A percentile compares a stretch with the other conserved stretches of the same genome.
These are phyloP conservation scores for Pachysandra terminalis DNA, from an alignment of 164 flowering plant species.

Conservation along the genomic window DNA sequence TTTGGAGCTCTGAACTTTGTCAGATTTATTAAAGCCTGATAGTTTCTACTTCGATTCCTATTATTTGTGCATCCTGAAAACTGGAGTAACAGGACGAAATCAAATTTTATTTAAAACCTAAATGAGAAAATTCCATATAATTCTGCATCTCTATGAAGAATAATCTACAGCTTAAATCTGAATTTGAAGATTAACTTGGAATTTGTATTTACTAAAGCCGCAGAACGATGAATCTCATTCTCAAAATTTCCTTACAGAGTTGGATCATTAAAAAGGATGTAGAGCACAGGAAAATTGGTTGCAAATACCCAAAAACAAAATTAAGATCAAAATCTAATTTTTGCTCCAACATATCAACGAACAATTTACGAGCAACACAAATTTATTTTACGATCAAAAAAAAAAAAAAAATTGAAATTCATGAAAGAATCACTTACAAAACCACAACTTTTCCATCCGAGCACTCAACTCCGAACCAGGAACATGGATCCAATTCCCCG, in stretches of 20 bases:
- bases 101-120: too few species aligned
- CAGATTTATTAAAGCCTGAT: too few species aligned
- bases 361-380: not conserved
- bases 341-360: not conserved
- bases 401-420: not conserved
- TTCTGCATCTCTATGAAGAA: too few species aligned
- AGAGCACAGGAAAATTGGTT: not conserved
- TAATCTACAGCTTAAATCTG: too few species aligned
- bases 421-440: conserved; percentile 37
- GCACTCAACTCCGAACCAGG: conserved; percentile 59
- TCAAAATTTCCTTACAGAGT: not conserved
- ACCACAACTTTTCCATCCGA: conserved; percentile 38
- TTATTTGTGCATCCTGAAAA: too few species aligned
- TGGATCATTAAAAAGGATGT: not conserved
- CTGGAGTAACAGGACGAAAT: too few species aligned
- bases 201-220: too few species aligned
- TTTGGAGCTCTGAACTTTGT: too few species aligned
- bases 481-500: conserved; percentile 39
- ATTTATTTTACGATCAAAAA: not conserved
- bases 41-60: too few species aligned
- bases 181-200: too few species aligned
- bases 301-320: not conserved
- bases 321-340: not conserved
- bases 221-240: not conserved
- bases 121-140: too few species aligned